Conservation (phyloP, 257 asterid genomes). For the Craterostigma plantagineum region DNA sequence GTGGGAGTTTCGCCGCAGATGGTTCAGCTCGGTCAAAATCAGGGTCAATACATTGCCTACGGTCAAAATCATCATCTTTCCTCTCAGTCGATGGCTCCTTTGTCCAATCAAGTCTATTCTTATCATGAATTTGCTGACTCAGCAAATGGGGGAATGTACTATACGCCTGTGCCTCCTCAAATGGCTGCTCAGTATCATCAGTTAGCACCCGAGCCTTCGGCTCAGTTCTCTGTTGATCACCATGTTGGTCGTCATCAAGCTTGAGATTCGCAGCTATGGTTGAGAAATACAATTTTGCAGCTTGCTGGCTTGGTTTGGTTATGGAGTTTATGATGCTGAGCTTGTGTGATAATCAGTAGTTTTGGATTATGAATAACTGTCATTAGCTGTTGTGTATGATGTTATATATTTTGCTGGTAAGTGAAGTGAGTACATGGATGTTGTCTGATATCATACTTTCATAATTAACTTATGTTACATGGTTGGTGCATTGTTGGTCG, state of each 20-base stretch:
- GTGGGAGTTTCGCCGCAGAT: conserved; percentile 36
- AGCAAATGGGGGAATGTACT: conserved; percentile 38
- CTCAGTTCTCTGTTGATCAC: conserved; percentile 25
- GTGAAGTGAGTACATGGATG: no score
- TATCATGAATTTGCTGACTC: conserved; percentile 44
- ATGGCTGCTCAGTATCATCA: conserved; percentile 56
- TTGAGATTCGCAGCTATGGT: conserved; percentile 21
- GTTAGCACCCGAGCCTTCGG: conserved; percentile 22
- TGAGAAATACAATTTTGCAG: no score
- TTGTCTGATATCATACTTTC: no score
- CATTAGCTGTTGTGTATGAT: no score
- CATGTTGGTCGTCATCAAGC: conserved; percentile 21
- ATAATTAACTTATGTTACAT: no score
- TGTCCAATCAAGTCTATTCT: conserved; percentile 22
- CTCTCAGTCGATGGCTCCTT: conserved; percentile 37
- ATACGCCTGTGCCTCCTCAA: conserved; percentile 34
- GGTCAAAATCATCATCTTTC: conserved; percentile 47
- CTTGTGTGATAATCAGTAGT: no score
- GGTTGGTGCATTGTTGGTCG: no score
- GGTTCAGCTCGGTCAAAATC: conserved; percentile 34
- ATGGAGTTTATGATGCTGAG: no score
- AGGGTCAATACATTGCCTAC: conserved; percentile 34
- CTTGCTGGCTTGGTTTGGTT: no score
- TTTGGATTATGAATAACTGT: no score
- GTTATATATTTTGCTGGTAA: no score